Percentiles rank a stretch among this genome's conserved stretches.
Conservation (phyloP, 2,329 filamentous ascomycete genomes). For the Pleomassaria siparia region DNA sequence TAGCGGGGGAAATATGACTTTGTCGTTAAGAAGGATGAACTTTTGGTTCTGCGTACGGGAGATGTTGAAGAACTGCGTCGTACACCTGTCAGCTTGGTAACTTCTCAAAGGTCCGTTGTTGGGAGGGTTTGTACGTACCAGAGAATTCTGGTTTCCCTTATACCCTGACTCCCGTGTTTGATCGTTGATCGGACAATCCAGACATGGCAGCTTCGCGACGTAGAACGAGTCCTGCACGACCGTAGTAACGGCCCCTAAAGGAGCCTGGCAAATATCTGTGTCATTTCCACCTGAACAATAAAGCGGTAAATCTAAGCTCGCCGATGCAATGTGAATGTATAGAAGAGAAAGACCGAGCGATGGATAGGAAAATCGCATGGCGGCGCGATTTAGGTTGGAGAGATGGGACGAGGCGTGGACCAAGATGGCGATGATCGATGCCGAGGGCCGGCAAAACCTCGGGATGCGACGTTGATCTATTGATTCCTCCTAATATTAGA, state of each 20-base stretch:
- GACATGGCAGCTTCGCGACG: constrained; percentile 34
- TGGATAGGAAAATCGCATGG: constrained; percentile 4
- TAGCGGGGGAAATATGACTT: constrained; percentile 29
- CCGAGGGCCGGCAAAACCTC: not conserved
- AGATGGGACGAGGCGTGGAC: not conserved
- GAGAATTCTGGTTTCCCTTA: constrained; percentile 19
- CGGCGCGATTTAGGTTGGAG: not conserved
- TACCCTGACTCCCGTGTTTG: not conserved
- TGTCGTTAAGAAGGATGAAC: constrained; percentile 25
- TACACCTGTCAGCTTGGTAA: constrained; percentile 4
- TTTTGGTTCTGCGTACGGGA: constrained; percentile 31
- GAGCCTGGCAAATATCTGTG: constrained; percentile 21
- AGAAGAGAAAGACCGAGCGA: constrained; percentile 15
- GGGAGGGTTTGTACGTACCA: constrained; percentile 19
- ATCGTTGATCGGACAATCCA: constrained; percentile 23
- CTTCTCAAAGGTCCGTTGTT: not conserved
- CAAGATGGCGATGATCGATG: no score
- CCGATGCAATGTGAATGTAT: constrained; percentile 3
- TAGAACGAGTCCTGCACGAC: constrained; percentile 28
- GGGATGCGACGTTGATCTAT: not conserved
- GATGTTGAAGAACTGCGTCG: constrained; percentile 33
- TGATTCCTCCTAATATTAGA: no score
- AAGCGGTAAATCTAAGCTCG: constrained; percentile 13
- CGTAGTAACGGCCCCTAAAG: constrained; percentile 25
- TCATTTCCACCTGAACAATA: constrained; percentile 17